Evolutionary conservation across 768 basidiomycete genomes (phyloP).

Genomic region (Nevesoporus exiguus): DNA sequence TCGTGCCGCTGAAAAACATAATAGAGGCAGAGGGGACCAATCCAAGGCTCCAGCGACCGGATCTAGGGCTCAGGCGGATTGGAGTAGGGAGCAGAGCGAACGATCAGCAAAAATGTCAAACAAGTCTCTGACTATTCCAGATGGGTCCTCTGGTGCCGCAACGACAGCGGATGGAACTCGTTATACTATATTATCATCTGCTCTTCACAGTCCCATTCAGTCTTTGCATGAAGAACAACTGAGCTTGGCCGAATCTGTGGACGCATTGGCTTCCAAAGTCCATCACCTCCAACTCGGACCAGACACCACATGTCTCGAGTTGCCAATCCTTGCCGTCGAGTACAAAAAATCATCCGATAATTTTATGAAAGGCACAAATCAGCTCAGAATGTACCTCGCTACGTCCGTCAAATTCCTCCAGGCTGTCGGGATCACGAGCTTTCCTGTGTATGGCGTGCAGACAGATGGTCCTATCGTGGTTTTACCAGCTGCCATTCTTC

Average conservation of each 20-base stretch:
- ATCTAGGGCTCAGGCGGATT: neutral
- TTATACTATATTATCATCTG: neutral
- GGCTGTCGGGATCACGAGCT: neutral
- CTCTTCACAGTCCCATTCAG: neutral
- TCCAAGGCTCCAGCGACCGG: neutral
- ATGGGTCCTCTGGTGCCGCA: neutral
- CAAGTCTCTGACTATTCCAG: neutral
- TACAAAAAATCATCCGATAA: neutral
- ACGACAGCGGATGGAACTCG: neutral
- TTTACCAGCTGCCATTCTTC: slow-evolving; percentile 1
- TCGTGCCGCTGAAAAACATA: neutral
- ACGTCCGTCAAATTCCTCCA: slow-evolving; percentile 8
- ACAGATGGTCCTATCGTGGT: slow-evolving; percentile 2
- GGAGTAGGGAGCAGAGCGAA: neutral
- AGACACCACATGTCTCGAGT: neutral
- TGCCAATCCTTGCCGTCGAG: slow-evolving; percentile 6
- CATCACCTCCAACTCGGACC: neutral
- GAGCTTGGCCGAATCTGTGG: neutral
- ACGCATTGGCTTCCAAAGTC: neutral
- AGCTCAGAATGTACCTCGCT: slow-evolving; percentile 7
- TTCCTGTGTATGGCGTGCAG: slow-evolving; percentile 6
- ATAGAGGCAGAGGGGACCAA: neutral
- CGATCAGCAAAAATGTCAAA: neutral
- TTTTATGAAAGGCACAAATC: neutral
- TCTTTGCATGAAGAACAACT: neutral